Evolutionary conservation across 306 rosid genomes (phyloP), one percentile per base, ranked within the genome.

Genomic region (Vigna radiata): DNA sequence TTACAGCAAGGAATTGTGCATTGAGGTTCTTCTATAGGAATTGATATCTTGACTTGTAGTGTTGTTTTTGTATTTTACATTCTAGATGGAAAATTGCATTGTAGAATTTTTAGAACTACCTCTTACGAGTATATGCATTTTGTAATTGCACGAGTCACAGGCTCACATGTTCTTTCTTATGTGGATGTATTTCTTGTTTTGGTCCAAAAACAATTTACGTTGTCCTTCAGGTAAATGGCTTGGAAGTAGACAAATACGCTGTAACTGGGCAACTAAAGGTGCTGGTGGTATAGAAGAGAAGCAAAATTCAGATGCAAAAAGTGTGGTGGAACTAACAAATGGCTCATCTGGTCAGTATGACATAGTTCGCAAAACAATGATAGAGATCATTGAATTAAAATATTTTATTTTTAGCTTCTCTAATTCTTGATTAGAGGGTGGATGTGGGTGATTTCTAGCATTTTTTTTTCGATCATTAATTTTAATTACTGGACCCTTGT

Each of bases 251-350:
- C 99, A 92, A 82, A 95, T 92, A 72, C 97, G 97, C 19, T 95
- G 97, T 79, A 95, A 95, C 84, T 95, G 99, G 99, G 99, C 99
- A 59, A 88, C 96, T 47, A 95, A 95, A 85, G 99, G 97, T 81
- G 97, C 99, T 71, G 90, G 75, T 19, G 62, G 90, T 46, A 90
- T 37, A 68, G 99, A 92, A 41, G 99, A 95, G 79, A 92, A 89
- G 85, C 92, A 83, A 85, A 89, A 76, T 77, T 83, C 93, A 62
- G 99, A 95, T 37, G 71, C 85, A 27, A 95, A 95, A 81, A 90
- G 92, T 73, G 91, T 92, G 69, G 96, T 91, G 64, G 99, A 95
- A 85, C 90, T 92, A 53, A 89, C 96, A 75, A 95, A 86, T 79
- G 97, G 94, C 19, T 88, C 96, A 82, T 93, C 99, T 64, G 97